Evolutionary conservation across 2,329 filamentous ascomycete species (phyloP).

Genomic region (Sporothrix sp.): DNA sequence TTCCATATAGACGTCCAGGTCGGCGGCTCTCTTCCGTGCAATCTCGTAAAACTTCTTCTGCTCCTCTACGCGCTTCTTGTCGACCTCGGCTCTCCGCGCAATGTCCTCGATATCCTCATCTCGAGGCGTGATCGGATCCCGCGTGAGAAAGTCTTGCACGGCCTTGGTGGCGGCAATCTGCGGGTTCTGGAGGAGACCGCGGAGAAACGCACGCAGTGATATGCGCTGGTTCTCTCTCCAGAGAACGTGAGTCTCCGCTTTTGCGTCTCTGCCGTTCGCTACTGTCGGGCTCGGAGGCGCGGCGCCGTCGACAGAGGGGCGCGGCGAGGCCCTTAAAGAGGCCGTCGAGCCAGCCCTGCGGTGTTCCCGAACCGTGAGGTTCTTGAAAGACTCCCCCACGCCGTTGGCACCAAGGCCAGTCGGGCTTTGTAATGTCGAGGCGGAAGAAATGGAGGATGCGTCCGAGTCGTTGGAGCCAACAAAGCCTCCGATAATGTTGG

Average conservation of each 20-base stretch:
- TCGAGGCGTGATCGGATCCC: constrained; percentile 60
- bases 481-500: constrained; percentile 42
- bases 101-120: constrained; percentile 83
- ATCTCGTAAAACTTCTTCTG: constrained; percentile 95
- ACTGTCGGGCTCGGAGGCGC: constrained; percentile 23
- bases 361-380: constrained; percentile 33
- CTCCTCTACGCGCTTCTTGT: constrained; percentile 82
- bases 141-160: constrained; percentile 73
- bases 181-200: constrained; percentile 73
- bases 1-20: constrained; percentile 97
- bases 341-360: constrained; percentile 24
- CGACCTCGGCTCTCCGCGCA: constrained; percentile 65
- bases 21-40: constrained; percentile 76
- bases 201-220: constrained; percentile 82
- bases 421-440: constrained; percentile 51
- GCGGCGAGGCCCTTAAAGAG: constrained; percentile 32
- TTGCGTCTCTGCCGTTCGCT: no score
- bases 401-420: constrained; percentile 21
- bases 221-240: constrained; percentile 86
- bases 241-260: no score
- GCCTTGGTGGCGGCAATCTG: constrained; percentile 75
- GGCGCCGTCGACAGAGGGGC: constrained; percentile 35
- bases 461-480: constrained; percentile 60
- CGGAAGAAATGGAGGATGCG: constrained; percentile 69
- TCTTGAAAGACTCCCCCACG: constrained; percentile 28